Evolutionary conservation across 306 rosid species (phyloP), one percentile per base, ranked within the genome.

Genomic region (Urtica urens): DNA sequence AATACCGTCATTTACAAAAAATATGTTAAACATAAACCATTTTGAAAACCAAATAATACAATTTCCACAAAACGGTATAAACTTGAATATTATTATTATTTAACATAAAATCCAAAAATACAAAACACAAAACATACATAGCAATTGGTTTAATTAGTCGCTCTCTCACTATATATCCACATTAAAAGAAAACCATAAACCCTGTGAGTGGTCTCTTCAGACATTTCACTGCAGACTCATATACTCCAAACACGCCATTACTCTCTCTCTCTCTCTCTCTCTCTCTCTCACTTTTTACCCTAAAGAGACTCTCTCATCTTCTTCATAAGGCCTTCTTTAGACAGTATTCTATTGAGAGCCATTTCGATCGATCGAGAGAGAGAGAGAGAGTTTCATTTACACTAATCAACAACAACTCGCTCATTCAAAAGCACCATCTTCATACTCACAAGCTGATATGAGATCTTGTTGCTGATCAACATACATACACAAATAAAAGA

Each of bases 311-410:
- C 64, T 60, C 71, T 58, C 71, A 52, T 63, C 64, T 68, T 78
- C 97, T 79, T 81, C 95, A 59, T 84, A 81, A 72, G 57, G 41
- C 71, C 66, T 67, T 57, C 83, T 47, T 50, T 31, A 53, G 70
- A 71, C n/a, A 22, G 29, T 77, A 59, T 65, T 66, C 78, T 59
- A 68, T 62, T 74, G 81, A 72, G 49, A n/a, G 71, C 50, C 51
- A 55, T 54, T 48, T 69, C 54, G 59, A 50, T 30, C 62, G 35
- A 35, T 51, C 55, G 53, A 15, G 17, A 39, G 30, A 26, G 52
- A 23, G 55, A 9, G 72, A 45, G 58, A 34, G 49, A 60, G 51
- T n/a, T n/a, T 29, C 46, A 46, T 41, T 19, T 23, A 37, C 21
- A 28, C 64, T 33, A 45, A 55, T 43, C 16, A 49, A 43, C 47